Evolutionary conservation across 2,329 filamentous ascomycete species (phyloP).

Genomic region (Nigrospora osmanthi): DNA sequence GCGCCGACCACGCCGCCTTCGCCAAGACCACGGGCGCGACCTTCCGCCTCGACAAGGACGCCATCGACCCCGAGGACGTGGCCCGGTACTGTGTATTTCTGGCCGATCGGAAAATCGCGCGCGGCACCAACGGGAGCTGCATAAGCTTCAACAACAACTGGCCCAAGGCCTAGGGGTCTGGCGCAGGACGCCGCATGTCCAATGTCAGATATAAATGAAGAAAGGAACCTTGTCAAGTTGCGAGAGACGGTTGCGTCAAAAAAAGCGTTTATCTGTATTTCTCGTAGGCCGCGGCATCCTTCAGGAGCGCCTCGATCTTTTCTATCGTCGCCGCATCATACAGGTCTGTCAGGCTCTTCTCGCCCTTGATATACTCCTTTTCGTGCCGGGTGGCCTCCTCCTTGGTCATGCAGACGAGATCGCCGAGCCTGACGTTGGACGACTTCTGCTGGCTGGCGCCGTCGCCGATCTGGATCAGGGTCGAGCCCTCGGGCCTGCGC

Average conservation of each 20-base stretch:
- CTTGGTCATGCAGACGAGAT: conserved; percentile 26
- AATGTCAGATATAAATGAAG: no score
- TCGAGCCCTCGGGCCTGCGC: conserved; percentile 56
- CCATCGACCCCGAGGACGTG: conserved; percentile 24
- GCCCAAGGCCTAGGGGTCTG: conserved; percentile 7
- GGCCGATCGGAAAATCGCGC: conserved; percentile 11
- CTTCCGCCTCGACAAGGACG: conserved; percentile 19
- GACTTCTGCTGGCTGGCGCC: conserved; percentile 68
- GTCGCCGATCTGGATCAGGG: conserved; percentile 52
- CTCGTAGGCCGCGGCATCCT: conserved; percentile 58
- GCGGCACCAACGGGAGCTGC: conserved; percentile 11
- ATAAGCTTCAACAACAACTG: conserved; percentile 16
- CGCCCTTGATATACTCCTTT: conserved; percentile 65
- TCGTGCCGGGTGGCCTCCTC: conserved; percentile 55
- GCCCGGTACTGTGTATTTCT: conserved; percentile 23
- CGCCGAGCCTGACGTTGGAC: conserved; percentile 44
- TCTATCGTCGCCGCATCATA: conserved; percentile 64
- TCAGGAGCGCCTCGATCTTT: conserved; percentile 57
- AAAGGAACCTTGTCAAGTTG: no score
- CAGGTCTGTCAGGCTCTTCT: conserved; percentile 59
- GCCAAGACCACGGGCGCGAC: conserved; percentile 11
- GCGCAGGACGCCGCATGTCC: no score
- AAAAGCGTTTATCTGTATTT: conserved; percentile 31
- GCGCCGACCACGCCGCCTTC: conserved; percentile 25
- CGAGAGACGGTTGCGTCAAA: no score